Evolutionary conservation across 2,329 filamentous ascomycete genomes (phyloP).

Genomic region (Paracorniculantispora psalliotae): DNA sequence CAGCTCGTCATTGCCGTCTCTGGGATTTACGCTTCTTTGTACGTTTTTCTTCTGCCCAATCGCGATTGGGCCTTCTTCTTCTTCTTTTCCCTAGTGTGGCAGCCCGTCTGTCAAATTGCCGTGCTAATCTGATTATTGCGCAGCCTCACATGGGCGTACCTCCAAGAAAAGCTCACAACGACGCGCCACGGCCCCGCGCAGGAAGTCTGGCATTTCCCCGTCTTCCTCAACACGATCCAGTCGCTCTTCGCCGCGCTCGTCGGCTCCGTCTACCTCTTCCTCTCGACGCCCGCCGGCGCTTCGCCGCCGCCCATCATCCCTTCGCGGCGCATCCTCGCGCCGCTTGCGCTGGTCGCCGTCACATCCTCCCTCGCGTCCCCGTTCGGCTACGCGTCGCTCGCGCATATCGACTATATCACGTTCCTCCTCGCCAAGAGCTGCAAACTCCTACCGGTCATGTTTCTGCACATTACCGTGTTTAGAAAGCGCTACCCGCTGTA

Average conservation of each 20-base stretch:
- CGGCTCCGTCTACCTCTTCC: constrained; percentile 73
- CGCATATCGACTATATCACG: constrained; percentile 96
- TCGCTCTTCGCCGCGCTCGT: constrained; percentile 80
- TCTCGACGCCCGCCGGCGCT: constrained; percentile 47
- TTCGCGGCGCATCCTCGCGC: constrained; percentile 64
- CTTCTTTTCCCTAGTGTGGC: not conserved
- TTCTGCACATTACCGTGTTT: constrained; percentile 89
- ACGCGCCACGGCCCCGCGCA: constrained; percentile 71
- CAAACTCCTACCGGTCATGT: constrained; percentile 98
- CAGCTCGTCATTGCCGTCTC: constrained; percentile 84
- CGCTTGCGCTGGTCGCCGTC: constrained; percentile 78
- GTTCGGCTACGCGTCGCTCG: constrained; percentile 87
- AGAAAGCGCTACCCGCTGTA: constrained; percentile 84
- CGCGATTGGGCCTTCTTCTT: not conserved
- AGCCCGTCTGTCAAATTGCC: too few species aligned
- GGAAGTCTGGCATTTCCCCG: constrained; percentile 85
- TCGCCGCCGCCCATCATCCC: constrained; percentile 68
- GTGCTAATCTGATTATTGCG: not conserved
- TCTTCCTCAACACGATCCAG: constrained; percentile 95
- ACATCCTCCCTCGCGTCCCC: constrained; percentile 88
- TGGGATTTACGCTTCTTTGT: constrained; percentile 98
- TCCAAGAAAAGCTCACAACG: constrained; percentile 96
- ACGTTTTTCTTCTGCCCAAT: constrained; percentile 28
- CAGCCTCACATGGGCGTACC: constrained; percentile 89
- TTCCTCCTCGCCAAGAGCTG: constrained; percentile 97